Base-by-base conservation (phyloP, 768 basidiomycete species). In the Agrocybe praecox region DNA sequence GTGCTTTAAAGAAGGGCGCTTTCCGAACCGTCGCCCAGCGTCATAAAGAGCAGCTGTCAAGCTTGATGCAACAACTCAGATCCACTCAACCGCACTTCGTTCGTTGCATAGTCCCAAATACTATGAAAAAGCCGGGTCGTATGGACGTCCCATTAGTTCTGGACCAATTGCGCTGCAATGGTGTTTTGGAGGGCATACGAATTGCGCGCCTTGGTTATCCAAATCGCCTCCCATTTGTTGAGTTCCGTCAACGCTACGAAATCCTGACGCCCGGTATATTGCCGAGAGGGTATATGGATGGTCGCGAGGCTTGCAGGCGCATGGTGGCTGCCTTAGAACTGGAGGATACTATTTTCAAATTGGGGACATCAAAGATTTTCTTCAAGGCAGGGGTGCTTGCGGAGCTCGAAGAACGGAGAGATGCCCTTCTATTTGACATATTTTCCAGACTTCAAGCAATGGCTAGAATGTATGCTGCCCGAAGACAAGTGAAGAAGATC, bases 301-400 rank as follows among this genome's bases (percentile, higher is more conserved):
- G 96, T 10, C 87, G 96, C 7, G 94, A 96, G 69, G 95, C 97
- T 1, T 96, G 92, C 64, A 77, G 90, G 33, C 84, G 91, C 6
- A 98, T 99, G 86, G 89, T 97, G 32, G 87, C 88, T 55, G 85
- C 91, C 5, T 78, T 98, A 43, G 92, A 96, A 46, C 83, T 99
- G 33, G 95, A 97, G 68, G 86, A 89, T 47, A 77, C 83, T 2
- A 80, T 87, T 18, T 97, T 87, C 81, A 91, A 89, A 65, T 91
- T 98, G 52, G 97, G 97, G 6, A 94, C 92, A 0, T 96, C 94
- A 34, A 99, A 99, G 75, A 92, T 98, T 58, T 99, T 98, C 79
- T 98, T 99, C 85, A 98, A 98, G 69, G 96, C 97, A 2, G 96
- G 96, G 3, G 94, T 97, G 3, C 81, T 99, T 15, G 97, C 97